Evolutionary conservation across 805 yeast genomes (phyloP), one percentile per base, ranked within the genome.

Genomic region (Myxozyma melibiosi): DNA sequence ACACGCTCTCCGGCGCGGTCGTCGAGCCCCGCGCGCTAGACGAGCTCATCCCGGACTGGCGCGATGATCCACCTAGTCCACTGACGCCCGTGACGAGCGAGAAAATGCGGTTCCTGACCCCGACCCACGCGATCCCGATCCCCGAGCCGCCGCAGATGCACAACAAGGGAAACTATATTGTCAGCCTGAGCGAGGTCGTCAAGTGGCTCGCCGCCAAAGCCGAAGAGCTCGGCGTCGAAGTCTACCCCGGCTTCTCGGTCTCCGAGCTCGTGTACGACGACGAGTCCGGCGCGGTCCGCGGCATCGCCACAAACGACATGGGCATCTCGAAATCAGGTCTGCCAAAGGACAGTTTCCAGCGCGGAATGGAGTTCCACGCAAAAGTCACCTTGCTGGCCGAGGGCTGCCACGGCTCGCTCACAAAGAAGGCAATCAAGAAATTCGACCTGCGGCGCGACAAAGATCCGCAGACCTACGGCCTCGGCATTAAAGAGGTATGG

Each of bases 401-500:
- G 74, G 99, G 99, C n/a, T 94, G 99, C 70, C 98, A 91, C 73
- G 99, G 99, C 0, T 90, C 97, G 1, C 76, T 94, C 52, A 78
- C 91, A 11, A 92, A 94, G 70, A 81, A 86, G 68, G 85, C 83
- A 0, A 85, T 92, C 51, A 75, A 79, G 52, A 82, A 84, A 66
- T 92, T 74, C 72, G 77, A 84, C 41, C 74, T 94, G 58, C 81
- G 97, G 56, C 77, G 79, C 48, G 80, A 81, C 31, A 34, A 52
- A 24, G 84, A 84, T 18, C 77, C 77, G 18, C 99, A 94, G 75
- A 90, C 98, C 0, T 94, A 94, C 73, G 99, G 99, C 11, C 72
- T 94, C 24, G 99, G 99, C 37, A 80, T 94, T 57, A 94, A 94
- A 71, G 99, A 94, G 73, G 92, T 94, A 5, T 94, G 99, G 99